Evolutionary conservation across 768 basidiomycete genomes (phyloP).

Genomic region (Termitomyces sp.): DNA sequence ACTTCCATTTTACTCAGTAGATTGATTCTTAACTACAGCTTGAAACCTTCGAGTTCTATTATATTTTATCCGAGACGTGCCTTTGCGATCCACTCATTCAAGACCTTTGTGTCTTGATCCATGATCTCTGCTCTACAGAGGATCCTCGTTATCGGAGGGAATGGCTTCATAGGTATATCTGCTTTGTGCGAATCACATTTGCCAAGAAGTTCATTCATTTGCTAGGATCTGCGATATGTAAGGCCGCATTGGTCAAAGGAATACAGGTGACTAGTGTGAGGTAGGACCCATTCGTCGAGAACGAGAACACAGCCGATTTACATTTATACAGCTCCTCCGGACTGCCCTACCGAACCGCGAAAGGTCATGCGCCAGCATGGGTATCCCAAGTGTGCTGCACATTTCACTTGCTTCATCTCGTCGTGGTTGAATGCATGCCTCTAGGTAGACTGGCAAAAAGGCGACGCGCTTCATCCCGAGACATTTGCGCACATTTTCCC

Average conservation of each 20-base stretch:
- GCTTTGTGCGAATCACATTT: neutral
- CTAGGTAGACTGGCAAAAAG: conserved; percentile 86
- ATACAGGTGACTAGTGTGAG: conserved; percentile 88
- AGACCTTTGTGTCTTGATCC: neutral
- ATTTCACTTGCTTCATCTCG: conserved; percentile 4
- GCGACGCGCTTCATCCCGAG: conserved; percentile 73
- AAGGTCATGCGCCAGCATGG: conserved; percentile 89
- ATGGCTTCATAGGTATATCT: conserved; percentile 84
- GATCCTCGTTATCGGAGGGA: conserved; percentile 95
- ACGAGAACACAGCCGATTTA: neutral
- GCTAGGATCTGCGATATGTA: conserved; percentile 90
- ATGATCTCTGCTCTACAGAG: conserved; percentile 39
- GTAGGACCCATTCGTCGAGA: conserved; percentile 27
- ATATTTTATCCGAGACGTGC: neutral
- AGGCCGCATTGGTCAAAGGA: conserved; percentile 77
- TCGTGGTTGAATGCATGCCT: conserved; percentile 1
- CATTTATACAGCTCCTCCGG: conserved; percentile 67
- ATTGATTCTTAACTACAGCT: neutral
- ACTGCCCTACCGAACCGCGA: conserved; percentile 77
- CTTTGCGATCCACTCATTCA: neutral
- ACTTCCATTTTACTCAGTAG: too few relatives aligned
- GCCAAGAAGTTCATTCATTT: conserved; percentile 1
- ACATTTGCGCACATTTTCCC: conserved; percentile 68
- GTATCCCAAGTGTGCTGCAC: conserved; percentile 52
- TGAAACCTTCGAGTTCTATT: neutral